Conservation (phyloP, 2,329 filamentous ascomycete species). For the Stemphylium lycopersici region DNA sequence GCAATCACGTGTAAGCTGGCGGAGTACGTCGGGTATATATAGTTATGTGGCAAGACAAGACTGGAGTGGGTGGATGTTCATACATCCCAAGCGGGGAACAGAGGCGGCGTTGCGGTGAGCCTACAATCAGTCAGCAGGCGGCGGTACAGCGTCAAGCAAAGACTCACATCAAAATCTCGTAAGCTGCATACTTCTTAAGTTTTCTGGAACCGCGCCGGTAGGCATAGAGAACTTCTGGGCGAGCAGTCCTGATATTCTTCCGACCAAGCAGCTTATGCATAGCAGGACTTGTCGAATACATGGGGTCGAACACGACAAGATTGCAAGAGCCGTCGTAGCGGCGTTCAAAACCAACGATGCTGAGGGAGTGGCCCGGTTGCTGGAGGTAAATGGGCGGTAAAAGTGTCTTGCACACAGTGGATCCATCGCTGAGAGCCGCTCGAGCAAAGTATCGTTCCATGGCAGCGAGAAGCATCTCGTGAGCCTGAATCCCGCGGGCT, state of each 20-base stretch:
- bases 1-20: constrained; percentile 20
- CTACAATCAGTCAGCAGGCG: constrained; percentile 25
- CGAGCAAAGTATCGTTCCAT: constrained; percentile 77
- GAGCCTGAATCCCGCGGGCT: constrained; percentile 55
- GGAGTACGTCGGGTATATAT: constrained; percentile 21
- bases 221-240: constrained; percentile 63
- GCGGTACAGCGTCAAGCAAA: neutral
- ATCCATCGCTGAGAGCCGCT: constrained; percentile 54
- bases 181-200: constrained; percentile 73
- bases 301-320: constrained; percentile 87
- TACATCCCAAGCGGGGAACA: constrained; percentile 52
- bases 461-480: constrained; percentile 65
- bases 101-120: constrained; percentile 45
- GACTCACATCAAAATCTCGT: constrained; percentile 77
- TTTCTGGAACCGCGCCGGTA: constrained; percentile 76
- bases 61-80: constrained; percentile 28
- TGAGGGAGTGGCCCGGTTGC: constrained; percentile 88
- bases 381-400: constrained; percentile 90
- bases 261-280: constrained; percentile 65
- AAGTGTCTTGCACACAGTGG: constrained; percentile 71
- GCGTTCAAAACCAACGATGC: constrained; percentile 83
- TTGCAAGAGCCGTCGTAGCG: constrained; percentile 67
- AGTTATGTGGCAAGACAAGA: neutral
- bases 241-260: constrained; percentile 52
- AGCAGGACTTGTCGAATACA: constrained; percentile 71